Evolutionary conservation across 768 basidiomycete genomes (phyloP).

Genomic region (Leucocoprinus sp.): DNA sequence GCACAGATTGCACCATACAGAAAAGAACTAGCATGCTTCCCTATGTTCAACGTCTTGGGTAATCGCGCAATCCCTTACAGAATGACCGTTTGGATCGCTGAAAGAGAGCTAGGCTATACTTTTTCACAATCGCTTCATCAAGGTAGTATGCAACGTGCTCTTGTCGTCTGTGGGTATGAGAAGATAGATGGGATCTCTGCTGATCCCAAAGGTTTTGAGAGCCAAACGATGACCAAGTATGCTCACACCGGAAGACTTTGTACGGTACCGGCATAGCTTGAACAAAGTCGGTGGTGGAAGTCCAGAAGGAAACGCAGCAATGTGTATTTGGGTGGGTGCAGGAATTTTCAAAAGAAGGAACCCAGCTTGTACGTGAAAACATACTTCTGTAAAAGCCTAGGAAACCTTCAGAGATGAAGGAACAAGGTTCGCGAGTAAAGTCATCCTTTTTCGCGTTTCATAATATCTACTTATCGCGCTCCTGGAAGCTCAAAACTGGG

Average conservation of each 20-base stretch:
- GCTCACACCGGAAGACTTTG: slow-evolving; percentile 71
- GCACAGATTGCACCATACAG: slow-evolving; percentile 78
- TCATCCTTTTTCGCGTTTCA: too few relatives aligned
- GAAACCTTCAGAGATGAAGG: slow-evolving; percentile 42
- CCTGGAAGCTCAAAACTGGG: too few relatives aligned
- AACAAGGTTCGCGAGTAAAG: slow-evolving; percentile 18
- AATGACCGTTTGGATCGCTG: slow-evolving; percentile 89
- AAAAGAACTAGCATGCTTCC: slow-evolving; percentile 84
- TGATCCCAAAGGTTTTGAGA: slow-evolving; percentile 81
- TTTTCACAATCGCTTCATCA: slow-evolving; percentile 72
- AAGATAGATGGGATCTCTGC: slow-evolving; percentile 93
- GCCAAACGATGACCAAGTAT: slow-evolving; percentile 49
- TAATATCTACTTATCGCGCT: too few relatives aligned
- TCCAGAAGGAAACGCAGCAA: slow-evolving; percentile 76
- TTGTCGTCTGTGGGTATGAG: slow-evolving; percentile 92
- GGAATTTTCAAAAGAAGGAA: slow-evolving; percentile 71
- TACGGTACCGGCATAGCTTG: slow-evolving; percentile 64
- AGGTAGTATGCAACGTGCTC: slow-evolving; percentile 70
- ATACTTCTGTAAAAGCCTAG: slow-evolving; percentile 48
- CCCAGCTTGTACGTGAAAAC: slow-evolving; percentile 54
- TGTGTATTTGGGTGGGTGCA: slow-evolving; percentile 78
- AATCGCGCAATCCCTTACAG: slow-evolving; percentile 83
- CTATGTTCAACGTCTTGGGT: slow-evolving; percentile 93
- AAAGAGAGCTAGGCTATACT: slow-evolving; percentile 66
- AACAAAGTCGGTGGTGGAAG: slow-evolving; percentile 59